Percentiles rank a stretch among this genome's conserved stretches.
Evolutionary conservation across 345 rosid species (phyloP).

Genomic region (Lenwebbia sp.): DNA sequence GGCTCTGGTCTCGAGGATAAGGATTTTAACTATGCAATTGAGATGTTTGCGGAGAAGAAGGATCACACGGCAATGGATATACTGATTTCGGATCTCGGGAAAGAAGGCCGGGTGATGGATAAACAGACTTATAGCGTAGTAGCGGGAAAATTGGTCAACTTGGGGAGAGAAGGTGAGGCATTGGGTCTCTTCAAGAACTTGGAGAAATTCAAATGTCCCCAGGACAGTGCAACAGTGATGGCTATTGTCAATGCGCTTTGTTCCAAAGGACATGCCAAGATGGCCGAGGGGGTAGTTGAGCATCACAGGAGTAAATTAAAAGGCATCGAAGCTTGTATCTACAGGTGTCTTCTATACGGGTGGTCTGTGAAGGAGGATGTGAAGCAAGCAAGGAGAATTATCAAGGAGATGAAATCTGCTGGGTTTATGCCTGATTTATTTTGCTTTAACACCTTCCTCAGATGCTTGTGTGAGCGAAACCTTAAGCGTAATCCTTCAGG

Average conservation of each 20-base stretch:
- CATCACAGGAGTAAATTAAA: conserved; percentile 51
- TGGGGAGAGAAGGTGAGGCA: conserved; percentile 77
- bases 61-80: conserved; percentile 56
- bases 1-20: conserved; percentile 27
- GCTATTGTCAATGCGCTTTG: conserved; percentile 68
- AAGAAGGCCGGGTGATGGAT: conserved; percentile 48
- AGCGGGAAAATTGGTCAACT: conserved; percentile 56
- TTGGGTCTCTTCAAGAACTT: conserved; percentile 80
- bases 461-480: conserved; percentile 62
- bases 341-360: conserved; percentile 55
- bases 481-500: conserved; percentile 63
- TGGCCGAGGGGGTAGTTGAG: conserved; percentile 63
- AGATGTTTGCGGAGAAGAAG: conserved; percentile 59
- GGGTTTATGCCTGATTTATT: conserved; percentile 52
- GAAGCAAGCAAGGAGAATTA: conserved; percentile 59
- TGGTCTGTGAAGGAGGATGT: conserved; percentile 60
- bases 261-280: conserved; percentile 69
- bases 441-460: conserved; percentile 62
- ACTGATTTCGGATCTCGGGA: conserved; percentile 56
- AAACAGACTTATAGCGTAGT: conserved; percentile 46
- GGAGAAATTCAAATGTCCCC: conserved; percentile 63
- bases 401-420: conserved; percentile 63
- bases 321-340: conserved; percentile 35
- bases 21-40: conserved; percentile 54
- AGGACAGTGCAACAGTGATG: conserved; percentile 39